Base-by-base conservation (phyloP, 345 rosid genomes). In the Bruguiera gymnorhiza region DNA sequence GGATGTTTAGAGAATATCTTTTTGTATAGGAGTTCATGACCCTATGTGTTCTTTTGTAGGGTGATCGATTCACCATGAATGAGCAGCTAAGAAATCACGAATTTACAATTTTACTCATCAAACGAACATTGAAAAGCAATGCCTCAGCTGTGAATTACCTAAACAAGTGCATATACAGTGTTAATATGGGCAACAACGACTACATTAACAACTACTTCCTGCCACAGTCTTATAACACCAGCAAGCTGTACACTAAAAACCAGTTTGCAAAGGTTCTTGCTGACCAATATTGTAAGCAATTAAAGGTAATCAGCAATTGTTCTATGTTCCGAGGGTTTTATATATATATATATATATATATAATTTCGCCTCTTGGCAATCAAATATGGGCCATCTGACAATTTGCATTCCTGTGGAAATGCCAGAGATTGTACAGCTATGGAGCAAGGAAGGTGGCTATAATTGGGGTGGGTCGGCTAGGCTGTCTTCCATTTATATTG, bases 401-500 rank as follows among this genome's bases (percentile, higher is more conserved):
- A 3, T 43, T 43, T 43, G 15, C 18, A 3, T 43, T 43, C 5
- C 50, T 11, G 46, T 39, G 46, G 15, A 39, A 10, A 39, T 11
- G 46, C 26, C 37, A 82, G 81, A 23, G 54, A n/a, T 27, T 82
- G 56, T 46, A 82, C 62, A 3, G 6, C 26, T 19, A 50, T 55
- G 83, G 81, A 74, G 83, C 73, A 16, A 79, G 81, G 58, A 82
- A 76, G 31, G 57, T 82, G 19, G 81, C 73, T 5, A 53, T 79
- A 62, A 63, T 79, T 13, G 75, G 81, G 18, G 51, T 82, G 0
- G 76, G 76, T 46, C 73, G 53, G 61, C 43, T 82, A 18, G 83
- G 85, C 32, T 82, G 83, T 50, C 65, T 64, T 0, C 83, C 83
- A 46, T 26, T 52, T 10, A 8, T 63, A 11, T 29, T 73, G 36